These are phyloP conservation scores for Cokeromyces recurvatus DNA, from an alignment of 371 early-diverging fungal genomes.

Conservation along the genomic window DNA sequence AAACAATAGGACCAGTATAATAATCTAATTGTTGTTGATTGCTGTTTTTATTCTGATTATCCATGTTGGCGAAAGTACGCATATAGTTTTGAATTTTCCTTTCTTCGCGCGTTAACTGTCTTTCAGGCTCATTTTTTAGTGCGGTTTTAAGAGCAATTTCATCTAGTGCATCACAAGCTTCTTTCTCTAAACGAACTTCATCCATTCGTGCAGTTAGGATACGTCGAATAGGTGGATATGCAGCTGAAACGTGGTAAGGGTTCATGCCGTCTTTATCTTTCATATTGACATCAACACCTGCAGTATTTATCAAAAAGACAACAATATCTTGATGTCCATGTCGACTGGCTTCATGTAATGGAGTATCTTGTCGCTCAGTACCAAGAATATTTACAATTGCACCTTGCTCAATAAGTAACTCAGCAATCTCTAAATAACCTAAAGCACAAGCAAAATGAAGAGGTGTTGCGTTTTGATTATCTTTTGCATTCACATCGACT, in stretches of 20 bases:
- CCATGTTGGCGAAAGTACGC: conserved; percentile 18
- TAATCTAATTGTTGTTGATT: neutral
- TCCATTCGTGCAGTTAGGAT: conserved; percentile 37
- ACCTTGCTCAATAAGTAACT: conserved; percentile 63
- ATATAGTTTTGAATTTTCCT: conserved; percentile 65
- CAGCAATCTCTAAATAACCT: conserved; percentile 61
- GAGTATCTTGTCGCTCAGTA: conserved; percentile 59
- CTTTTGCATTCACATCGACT: conserved; percentile 69
- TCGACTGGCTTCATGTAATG: conserved; percentile 75
- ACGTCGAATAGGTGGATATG: conserved; percentile 30
- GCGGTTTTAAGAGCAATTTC: conserved; percentile 24
- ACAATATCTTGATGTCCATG: conserved; percentile 57
- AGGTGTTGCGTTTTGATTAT: conserved; percentile 70
- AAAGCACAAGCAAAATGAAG: conserved; percentile 74
- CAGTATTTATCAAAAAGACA: conserved; percentile 47
- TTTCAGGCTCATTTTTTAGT: conserved; percentile 18
- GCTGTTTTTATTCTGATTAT: conserved; percentile 2
- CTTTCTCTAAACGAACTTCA: conserved; percentile 35
- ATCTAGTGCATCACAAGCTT: conserved; percentile 26
- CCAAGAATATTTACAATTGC: conserved; percentile 56
- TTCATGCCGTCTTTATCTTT: conserved; percentile 51
- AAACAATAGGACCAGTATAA: neutral
- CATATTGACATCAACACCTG: conserved; percentile 58
- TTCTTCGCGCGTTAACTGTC: conserved; percentile 58
- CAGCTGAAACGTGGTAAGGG: conserved; percentile 51